Base-by-base conservation (phyloP, 164 flowering plant genomes). In the Stephania cephalantha region DNA sequence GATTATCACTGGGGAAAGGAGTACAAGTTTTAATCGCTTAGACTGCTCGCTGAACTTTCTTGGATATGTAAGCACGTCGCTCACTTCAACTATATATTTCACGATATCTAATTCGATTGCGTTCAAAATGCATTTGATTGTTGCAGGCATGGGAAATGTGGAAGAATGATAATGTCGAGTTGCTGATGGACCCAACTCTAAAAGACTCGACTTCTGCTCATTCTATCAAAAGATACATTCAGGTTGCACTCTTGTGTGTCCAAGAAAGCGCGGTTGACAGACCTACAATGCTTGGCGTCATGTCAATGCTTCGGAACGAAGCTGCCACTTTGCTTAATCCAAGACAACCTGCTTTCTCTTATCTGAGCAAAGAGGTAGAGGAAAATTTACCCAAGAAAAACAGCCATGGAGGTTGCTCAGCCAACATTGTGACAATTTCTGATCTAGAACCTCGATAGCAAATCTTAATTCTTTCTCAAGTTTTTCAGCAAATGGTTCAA, bases 1-100 rank as follows among this genome's bases (percentile, higher is more conserved):
- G 70, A 73, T 73, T 58, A 64, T 73, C 10, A 73, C 58, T 65
- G 69, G 70, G 55, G 44, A 64, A 45, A 73, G 66, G 70, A 73
- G 13, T n/a, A 73, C 70, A 13, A 73, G 70, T 46, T 9, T 45
- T 73, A 20, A 73, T 71, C 73, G 53, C 29, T 25, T 15, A 12
- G 64, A 71, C 8, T 25, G 9, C 46, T 71, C 73, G 5, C 55
- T 22, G 45, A 71, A 71, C 61, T 50, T 71, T 71, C 44, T 71
- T 25, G 73, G 73, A 50, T 22, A 71, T 53, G 73, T 71, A 42
- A 71, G 73, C 6, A 58, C 18, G 7, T 58, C 42, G 31, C 7
- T 17, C 29, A 68, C 9, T 68, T 13, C 31, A 30, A 12, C 11
- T 31, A 68, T 13, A 9, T 2, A 35, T 35, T 35, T 29, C 2